Evolutionary conservation across 176 grass and related monocot genomes (phyloP), one percentile per base, ranked within the genome.

Genomic region (Cocos nucifera): DNA sequence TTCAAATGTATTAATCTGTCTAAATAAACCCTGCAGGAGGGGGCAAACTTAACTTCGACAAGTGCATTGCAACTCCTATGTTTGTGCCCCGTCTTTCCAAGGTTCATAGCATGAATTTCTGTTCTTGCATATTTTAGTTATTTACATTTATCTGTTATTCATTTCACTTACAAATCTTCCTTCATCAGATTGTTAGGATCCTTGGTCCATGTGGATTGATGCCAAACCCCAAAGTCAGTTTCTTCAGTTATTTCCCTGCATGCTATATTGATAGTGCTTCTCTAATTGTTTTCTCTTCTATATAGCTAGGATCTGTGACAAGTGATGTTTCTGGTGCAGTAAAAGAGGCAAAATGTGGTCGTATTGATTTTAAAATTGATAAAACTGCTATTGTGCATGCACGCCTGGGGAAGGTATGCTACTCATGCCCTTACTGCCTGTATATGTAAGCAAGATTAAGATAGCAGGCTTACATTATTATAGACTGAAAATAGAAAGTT

Each of bases 311-410:
- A 50, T 98, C 93, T 49, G 87, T 98, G 57, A 92, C 93, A 20
- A 98, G 78, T 74, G 81, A 98, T 81, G 93, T 98, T 69, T 83
- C 81, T 70, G 70, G 63, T 54, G 93, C 87, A 19, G 93, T 98
- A 58, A 92, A 98, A 85, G 87, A 80, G 0, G 84, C 81, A 57
- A 98, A 98, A 69, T 83, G 78, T 78, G 93, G 93, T 3, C 83
- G 81, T 51, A 76, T 98, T 62, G 93, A 98, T 79, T 98, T 98
- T 76, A 98, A 88, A 77, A 83, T 98, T 35, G 87, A 98, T 64
- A 92, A 88, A 84, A 92, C 93, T 62, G 87, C 93, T 67, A 98
- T 98, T 67, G 84, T 98, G 62, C 87, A 98, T 92, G 87, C 83
- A 58, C 84, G 84, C 19, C 93, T 98, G 68, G 93, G 87, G 58